A percentile compares a stretch with the other conserved stretches of the same genome.
These are phyloP conservation scores for Medakamo hakoo DNA, from an alignment of 139 green algal species.

Conservation along the genomic window DNA sequence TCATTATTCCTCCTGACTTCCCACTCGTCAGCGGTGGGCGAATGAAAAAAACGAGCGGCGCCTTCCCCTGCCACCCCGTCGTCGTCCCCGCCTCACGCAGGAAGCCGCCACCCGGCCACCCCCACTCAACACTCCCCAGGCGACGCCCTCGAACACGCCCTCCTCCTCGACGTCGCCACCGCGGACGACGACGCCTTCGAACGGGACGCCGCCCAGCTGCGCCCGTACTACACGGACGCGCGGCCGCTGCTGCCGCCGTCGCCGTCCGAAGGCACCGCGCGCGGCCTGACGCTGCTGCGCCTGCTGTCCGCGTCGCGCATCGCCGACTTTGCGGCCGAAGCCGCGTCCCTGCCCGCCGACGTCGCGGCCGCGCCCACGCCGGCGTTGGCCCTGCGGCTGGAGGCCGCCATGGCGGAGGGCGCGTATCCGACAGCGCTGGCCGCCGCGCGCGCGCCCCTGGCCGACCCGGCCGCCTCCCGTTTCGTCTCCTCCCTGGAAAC, in stretches of 20 bases:
- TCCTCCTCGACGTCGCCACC: slow-evolving; percentile 53
- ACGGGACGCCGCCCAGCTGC: slow-evolving; percentile 72
- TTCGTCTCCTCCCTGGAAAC: background rate
- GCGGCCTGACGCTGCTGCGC: slow-evolving; percentile 77
- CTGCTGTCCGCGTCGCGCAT: slow-evolving; percentile 90
- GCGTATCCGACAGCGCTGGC: slow-evolving; percentile 81
- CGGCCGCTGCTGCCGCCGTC: slow-evolving; percentile 34
- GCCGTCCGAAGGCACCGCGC: slow-evolving; percentile 39
- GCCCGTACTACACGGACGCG: slow-evolving; percentile 70
- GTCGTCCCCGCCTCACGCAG: background rate
- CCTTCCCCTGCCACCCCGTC: no score
- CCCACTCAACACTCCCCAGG: slow-evolving; percentile 21
- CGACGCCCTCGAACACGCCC: slow-evolving; percentile 73
- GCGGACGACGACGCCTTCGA: slow-evolving; percentile 77
- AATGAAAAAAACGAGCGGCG: no score
- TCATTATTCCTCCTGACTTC: background rate
- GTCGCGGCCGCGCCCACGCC: slow-evolving; percentile 11
- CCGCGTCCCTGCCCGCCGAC: slow-evolving; percentile 68
- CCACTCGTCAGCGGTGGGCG: no score
- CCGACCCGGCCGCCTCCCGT: slow-evolving; percentile 1
- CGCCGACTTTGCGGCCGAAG: slow-evolving; percentile 93
- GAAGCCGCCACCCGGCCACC: background rate
- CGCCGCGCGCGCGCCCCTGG: slow-evolving; percentile 2
- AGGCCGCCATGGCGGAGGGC: slow-evolving; percentile 93
- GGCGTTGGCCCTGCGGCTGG: slow-evolving; percentile 56